These are phyloP conservation scores for Diaporthe sp. DNA, from an alignment of 2,329 filamentous ascomycete genomes.

Conservation along the genomic window DNA sequence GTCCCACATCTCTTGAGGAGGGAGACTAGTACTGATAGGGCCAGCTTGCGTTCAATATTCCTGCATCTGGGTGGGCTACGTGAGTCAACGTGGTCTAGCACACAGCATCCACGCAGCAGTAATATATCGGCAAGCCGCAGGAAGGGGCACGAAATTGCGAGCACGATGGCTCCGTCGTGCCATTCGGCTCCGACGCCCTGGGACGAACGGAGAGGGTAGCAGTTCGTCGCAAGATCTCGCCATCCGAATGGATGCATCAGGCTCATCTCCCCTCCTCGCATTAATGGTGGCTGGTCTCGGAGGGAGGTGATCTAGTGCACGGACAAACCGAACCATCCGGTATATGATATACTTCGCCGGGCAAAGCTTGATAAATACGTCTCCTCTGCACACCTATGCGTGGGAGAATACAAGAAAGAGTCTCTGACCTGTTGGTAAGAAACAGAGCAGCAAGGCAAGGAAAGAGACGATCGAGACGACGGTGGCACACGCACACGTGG, in stretches of 20 bases:
- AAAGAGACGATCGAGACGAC: not conserved
- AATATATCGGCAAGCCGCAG: slow-evolving; percentile 8
- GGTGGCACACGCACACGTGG: slow-evolving; percentile 4
- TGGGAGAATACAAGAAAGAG: not conserved
- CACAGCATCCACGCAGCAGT: not conserved
- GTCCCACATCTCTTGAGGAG: not conserved
- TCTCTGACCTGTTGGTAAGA: not conserved
- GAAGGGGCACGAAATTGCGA: slow-evolving; percentile 16
- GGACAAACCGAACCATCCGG: slow-evolving; percentile 17
- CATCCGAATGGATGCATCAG: not conserved
- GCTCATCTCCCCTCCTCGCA: not conserved
- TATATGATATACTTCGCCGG: slow-evolving; percentile 3
- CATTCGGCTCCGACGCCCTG: slow-evolving; percentile 19
- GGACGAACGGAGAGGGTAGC: slow-evolving; percentile 5
- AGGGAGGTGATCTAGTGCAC: slow-evolving; percentile 13
- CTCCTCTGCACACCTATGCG: not conserved
- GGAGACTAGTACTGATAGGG: not conserved
- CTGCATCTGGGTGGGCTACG: not conserved
- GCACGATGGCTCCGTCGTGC: slow-evolving; percentile 18
- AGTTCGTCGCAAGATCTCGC: slow-evolving; percentile 11
- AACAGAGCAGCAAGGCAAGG: not conserved
- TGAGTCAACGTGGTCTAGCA: not conserved
- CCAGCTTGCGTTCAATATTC: not conserved
- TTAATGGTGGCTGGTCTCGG: not conserved
- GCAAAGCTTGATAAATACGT: slow-evolving; percentile 13